Base-by-base conservation (phyloP, 306 rosid genomes). In the Herpetospermum pedunculosum region DNA sequence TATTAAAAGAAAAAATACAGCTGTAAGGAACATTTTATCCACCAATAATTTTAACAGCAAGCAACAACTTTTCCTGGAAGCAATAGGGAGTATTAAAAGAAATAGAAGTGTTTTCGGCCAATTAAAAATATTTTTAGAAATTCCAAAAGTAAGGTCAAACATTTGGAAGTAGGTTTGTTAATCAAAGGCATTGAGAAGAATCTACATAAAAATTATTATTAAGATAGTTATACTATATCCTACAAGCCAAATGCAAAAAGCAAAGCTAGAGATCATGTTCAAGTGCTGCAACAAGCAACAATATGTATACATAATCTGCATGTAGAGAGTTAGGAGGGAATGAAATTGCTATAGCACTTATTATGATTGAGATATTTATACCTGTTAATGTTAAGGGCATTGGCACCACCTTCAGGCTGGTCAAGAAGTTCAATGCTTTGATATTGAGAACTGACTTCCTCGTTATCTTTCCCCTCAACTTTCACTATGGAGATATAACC, bases 341-440 rank as follows among this genome's bases (percentile, higher is more conserved):
- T 44, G 28, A 47, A 44, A 69, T 44, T 28, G 41, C 58, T 15
- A 70, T 2, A 26, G 8, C 53, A 41, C 40, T 26, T 69, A 44
- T 19, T 26, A 8, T 44, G 41, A 28, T 15, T 29, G 34, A 40
- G 32, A 67, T 38, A 73, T 53, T 62, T 64, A 47, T 81, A 94
- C 99, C 99, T 91, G 89, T 87, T 83, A 62, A 91, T 87, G 81
- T 94, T 94, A 54, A 94, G 92, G 70, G 97, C 92, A 30, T 94
- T 94, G 34, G 99, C 97, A 47, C 99, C 99, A 67, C 99, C 97
- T 76, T 89, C 97, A 46, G 88, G 85, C 82, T 89, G 97, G 82
- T 89, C 96, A 84, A 85, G 84, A 70, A 88, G 82, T 76, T 89
- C 96, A 59, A 80, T 68, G 77, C 52, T 75, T 80, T 84, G 90